phyloP scores from a whole-genome alignment of 2,329 filamentous ascomycete genomes.

The Pseudocercospora macadamiae region DNA sequence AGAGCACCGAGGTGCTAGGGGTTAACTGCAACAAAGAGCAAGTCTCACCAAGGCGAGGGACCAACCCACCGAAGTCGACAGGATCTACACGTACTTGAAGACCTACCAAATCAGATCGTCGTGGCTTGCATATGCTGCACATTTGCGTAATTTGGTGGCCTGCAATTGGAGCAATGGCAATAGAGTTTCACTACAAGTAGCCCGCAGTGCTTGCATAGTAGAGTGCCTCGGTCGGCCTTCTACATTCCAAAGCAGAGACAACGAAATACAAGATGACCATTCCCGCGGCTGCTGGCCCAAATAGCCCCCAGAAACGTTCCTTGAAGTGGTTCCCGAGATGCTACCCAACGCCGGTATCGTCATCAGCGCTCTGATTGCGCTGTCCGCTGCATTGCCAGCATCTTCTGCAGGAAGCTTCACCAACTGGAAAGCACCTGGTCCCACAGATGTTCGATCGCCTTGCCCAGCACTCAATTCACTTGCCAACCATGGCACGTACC shows the following conservation, averaged over 20 bases:
- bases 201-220: background rate
- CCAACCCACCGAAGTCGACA: too few relatives aligned
- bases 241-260: too few relatives aligned
- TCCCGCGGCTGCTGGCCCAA: too few relatives aligned
- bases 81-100: too few relatives aligned
- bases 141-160: background rate
- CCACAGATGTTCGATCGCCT: constrained; percentile 16
- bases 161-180: background rate
- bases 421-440: background rate
- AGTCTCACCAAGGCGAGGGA: too few relatives aligned
- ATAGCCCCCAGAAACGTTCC: too few relatives aligned
- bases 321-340: background rate
- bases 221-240: background rate
- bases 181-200: background rate
- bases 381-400: background rate
- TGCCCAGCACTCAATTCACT: constrained; percentile 19
- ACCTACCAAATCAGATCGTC: background rate
- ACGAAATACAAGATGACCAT: too few relatives aligned
- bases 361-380: background rate
- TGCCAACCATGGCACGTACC: too few relatives aligned
- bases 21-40: too few relatives aligned
- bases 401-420: background rate
- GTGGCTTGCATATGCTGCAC: background rate
- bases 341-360: background rate
- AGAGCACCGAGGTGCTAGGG: too few relatives aligned